Base-by-base conservation (phyloP, 495 filamentous ascomycete species). In the Emericellopsis terricola region DNA sequence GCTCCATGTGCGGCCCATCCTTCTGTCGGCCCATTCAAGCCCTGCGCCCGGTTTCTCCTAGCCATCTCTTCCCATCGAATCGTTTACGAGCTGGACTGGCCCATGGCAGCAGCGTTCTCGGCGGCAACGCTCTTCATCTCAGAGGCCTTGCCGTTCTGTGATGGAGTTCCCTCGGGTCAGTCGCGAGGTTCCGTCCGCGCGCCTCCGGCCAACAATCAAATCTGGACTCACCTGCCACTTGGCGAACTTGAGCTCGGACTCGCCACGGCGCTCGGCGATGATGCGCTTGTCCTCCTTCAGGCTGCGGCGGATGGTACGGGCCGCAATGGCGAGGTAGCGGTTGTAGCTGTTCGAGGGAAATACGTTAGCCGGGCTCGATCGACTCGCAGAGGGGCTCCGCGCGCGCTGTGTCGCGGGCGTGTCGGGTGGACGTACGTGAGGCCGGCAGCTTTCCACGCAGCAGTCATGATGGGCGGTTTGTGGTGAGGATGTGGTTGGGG, bases 361-460 rank as follows among this genome's bases (percentile, higher is more conserved):
- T n/a, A n/a, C n/a, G n/a, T n/a, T n/a, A n/a, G n/a, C n/a, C n/a
- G n/a, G n/a, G n/a, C n/a, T n/a, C n/a, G n/a, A n/a, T n/a, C n/a
- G n/a, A n/a, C n/a, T n/a, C n/a, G n/a, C n/a, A n/a, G n/a, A n/a
- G n/a, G n/a, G n/a, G n/a, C n/a, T n/a, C n/a, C n/a, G n/a, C n/a
- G n/a, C n/a, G n/a, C n/a, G n/a, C n/a, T n/a, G n/a, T n/a, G n/a
- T n/a, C n/a, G n/a, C n/a, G n/a, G n/a, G n/a, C n/a, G n/a, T n/a
- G 29, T 46, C n/a, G n/a, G n/a, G n/a, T n/a, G 38, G 43, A 53
- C 79, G 58, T 77, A 96, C 91, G 78, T 92, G 49, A 96, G 66
- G 65, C 91, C 89, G 52, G 89, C 78, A 50, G 85, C 72, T 79
- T 94, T 96, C 91, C 91, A 99, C 52, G 85, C 81, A 62, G 84